phyloP scores from a whole-genome alignment of 345 rosid genomes.

The Anacardium occidentale region DNA sequence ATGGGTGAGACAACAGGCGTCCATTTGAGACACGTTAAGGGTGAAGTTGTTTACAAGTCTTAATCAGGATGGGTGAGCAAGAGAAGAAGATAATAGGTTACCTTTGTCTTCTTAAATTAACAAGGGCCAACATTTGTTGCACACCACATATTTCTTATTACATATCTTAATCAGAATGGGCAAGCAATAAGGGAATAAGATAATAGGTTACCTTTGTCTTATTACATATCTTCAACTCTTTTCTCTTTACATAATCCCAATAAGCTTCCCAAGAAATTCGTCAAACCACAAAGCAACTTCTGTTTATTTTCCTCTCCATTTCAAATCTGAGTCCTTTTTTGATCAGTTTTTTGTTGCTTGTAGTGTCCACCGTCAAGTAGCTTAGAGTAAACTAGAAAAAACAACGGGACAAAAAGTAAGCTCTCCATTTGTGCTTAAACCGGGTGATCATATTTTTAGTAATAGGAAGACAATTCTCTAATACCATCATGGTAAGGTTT shows the following conservation, averaged over 20 bases:
- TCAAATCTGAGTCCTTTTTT: not conserved
- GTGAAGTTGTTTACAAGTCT: constrained; percentile 27
- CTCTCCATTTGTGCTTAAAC: not conserved
- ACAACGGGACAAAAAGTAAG: not conserved
- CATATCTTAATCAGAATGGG: too few relatives aligned
- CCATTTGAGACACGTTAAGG: constrained; percentile 4
- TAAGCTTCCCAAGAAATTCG: not conserved
- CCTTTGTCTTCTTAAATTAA: constrained; percentile 22
- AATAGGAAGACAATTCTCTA: not conserved
- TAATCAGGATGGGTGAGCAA: constrained; percentile 23
- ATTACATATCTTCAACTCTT: constrained; percentile 26
- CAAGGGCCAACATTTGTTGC: constrained; percentile 24
- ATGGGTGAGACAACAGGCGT: constrained; percentile 8
- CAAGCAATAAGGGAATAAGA: too few relatives aligned
- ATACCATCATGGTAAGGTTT: not conserved
- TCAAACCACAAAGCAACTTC: not conserved
- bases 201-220: too few relatives aligned
- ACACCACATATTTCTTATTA: constrained; percentile 27
- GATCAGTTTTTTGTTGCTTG: too few relatives aligned
- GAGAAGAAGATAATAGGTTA: constrained; percentile 25
- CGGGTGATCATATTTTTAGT: not conserved
- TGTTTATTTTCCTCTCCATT: not conserved
- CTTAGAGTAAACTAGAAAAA: too few relatives aligned
- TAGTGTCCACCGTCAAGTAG: too few relatives aligned
- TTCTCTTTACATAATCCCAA: constrained; percentile 2